Evolutionary conservation across 257 asterid genomes (phyloP).

Genomic region (Petunia secreta): DNA sequence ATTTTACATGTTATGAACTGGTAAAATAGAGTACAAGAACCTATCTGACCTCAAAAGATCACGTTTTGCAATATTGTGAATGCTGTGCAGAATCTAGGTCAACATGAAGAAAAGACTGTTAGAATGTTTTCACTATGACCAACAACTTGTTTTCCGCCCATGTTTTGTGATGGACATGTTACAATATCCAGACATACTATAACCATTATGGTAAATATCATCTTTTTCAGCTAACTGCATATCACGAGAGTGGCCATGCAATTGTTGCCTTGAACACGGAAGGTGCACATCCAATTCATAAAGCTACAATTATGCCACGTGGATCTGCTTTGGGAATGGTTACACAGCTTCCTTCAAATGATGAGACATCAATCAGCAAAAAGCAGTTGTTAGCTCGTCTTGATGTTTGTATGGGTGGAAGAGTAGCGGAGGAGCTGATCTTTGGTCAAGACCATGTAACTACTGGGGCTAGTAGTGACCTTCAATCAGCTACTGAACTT

Average conservation of each 20-base stretch:
- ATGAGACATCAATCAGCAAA: constrained; percentile 93
- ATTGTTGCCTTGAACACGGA: constrained; percentile 93
- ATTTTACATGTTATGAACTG: constrained; percentile 6
- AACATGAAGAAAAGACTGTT: background rate
- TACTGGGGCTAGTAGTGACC: constrained; percentile 97
- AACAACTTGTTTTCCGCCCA: background rate
- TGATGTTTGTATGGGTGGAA: constrained; percentile 99
- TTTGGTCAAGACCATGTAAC: constrained; percentile 87
- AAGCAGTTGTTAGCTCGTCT: constrained; percentile 95
- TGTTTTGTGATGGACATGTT: background rate
- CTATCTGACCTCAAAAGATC: constrained; percentile 1
- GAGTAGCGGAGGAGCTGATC: constrained; percentile 96
- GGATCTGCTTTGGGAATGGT: constrained; percentile 99
- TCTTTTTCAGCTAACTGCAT: constrained; percentile 83
- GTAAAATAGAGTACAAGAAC: background rate
- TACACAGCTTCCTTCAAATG: constrained; percentile 92
- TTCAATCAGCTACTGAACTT: constrained; percentile 83
- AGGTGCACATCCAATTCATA: constrained; percentile 96
- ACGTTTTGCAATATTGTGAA: background rate
- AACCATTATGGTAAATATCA: constrained; percentile 13
- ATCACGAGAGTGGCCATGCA: constrained; percentile 98
- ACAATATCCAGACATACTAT: background rate
- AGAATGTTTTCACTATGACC: background rate
- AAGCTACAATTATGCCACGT: constrained; percentile 94
- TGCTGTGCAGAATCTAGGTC: background rate